These are phyloP conservation scores for Ceratopteris richardii DNA, from an alignment of 75 land plant genomes.

Conservation along the genomic window DNA sequence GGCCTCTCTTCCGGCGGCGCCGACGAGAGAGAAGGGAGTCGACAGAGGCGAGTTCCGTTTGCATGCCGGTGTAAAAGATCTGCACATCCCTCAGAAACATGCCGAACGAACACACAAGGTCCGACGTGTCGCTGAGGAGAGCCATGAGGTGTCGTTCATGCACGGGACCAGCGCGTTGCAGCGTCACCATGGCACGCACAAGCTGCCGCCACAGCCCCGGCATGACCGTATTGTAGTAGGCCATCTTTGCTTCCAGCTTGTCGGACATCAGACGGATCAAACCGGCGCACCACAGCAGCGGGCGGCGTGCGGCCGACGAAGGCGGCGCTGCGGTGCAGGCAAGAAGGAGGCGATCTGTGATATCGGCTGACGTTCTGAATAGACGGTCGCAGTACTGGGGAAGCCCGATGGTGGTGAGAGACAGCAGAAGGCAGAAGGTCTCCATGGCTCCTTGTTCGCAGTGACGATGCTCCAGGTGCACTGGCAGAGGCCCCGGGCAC, in stretches of 20 bases:
- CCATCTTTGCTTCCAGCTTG: conserved; percentile 2
- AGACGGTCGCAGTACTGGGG: not conserved
- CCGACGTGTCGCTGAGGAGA: not conserved
- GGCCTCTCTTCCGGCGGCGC: too few relatives aligned
- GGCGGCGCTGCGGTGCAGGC: not conserved
- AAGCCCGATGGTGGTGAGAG: not conserved
- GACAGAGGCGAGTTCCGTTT: not conserved
- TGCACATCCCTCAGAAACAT: not conserved
- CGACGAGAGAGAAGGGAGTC: not conserved
- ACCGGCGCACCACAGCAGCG: conserved; percentile 2
- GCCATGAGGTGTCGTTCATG: not conserved
- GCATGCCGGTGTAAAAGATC: not conserved
- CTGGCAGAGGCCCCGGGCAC: not conserved
- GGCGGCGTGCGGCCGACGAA: not conserved
- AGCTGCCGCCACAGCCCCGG: not conserved
- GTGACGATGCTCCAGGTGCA: not conserved
- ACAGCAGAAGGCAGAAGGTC: not conserved
- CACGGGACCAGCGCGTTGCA: not conserved
- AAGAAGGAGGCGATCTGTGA: not conserved
- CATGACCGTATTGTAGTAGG: not conserved
- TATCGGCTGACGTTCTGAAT: not conserved
- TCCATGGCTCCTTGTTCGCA: not conserved
- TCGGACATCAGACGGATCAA: not conserved
- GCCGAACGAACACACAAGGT: not conserved
- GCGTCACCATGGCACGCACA: not conserved